A percentile compares a stretch with the other conserved stretches of the same genome.
These are phyloP conservation scores for Ambrosiella beaveri DNA, from an alignment of 2,329 filamentous ascomycete genomes.

Conservation along the genomic window DNA sequence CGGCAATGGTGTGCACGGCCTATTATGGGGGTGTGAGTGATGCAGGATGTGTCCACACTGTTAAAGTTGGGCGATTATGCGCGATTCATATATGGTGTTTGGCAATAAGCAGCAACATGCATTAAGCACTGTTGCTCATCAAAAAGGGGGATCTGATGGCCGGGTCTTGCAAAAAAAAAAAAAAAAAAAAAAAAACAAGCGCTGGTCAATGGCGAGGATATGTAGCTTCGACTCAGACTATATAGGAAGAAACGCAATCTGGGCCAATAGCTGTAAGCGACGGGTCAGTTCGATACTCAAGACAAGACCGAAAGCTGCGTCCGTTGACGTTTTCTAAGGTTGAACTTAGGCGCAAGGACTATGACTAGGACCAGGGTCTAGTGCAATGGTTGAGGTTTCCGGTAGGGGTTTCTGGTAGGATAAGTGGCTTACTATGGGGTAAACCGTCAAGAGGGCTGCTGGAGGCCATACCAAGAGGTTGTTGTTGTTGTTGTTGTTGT, in stretches of 20 bases:
- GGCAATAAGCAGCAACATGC: background rate
- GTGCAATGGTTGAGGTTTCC: background rate
- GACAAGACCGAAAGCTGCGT: background rate
- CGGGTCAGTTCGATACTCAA: background rate
- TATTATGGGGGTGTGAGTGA: background rate
- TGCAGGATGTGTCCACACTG: background rate
- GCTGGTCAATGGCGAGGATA: background rate
- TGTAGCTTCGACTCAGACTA: background rate
- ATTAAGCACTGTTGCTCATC: background rate
- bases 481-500: background rate
- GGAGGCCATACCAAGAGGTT: background rate
- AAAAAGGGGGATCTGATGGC: background rate
- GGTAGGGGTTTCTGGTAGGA: too few species aligned
- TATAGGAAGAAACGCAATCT: background rate
- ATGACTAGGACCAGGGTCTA: background rate
- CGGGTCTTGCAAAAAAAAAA: background rate
- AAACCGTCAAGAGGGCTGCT: background rate
- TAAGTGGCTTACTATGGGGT: too few species aligned
- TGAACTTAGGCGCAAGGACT: background rate
- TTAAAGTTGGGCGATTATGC: conserved; percentile 2
- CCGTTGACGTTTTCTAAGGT: background rate
- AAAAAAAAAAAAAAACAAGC: background rate
- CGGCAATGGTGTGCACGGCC: conserved; percentile 4
- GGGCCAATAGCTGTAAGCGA: background rate
- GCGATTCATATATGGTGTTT: background rate